Evolutionary conservation across 1,139 yeast species (phyloP).

Genomic region (Blastobotrys apis): DNA sequence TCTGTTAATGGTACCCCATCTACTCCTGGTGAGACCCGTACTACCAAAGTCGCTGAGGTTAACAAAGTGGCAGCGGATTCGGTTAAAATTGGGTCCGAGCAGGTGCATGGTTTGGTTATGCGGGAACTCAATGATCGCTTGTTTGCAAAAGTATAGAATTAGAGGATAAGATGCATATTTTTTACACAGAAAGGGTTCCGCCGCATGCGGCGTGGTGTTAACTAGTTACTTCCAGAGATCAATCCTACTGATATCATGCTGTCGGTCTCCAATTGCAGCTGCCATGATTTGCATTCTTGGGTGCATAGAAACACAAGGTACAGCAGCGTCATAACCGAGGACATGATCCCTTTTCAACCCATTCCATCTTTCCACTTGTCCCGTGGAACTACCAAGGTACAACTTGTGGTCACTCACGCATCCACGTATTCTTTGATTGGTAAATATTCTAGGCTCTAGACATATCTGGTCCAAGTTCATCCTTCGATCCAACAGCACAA

Average conservation of each 20-base stretch:
- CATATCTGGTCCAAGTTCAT: background rate
- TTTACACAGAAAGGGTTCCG: too few relatives aligned
- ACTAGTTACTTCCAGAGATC: too few relatives aligned
- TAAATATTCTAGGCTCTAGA: background rate
- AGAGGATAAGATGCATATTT: too few relatives aligned
- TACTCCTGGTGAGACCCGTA: background rate
- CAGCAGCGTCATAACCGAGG: background rate
- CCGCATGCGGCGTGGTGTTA: too few relatives aligned
- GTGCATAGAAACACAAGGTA: slow-evolving; percentile 1
- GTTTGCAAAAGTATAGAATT: slow-evolving; percentile 16
- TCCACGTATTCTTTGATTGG: background rate
- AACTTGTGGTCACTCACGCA: background rate
- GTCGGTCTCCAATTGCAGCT: background rate
- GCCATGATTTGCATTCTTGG: background rate
- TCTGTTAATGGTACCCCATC: slow-evolving; percentile 13
- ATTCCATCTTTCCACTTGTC: background rate
- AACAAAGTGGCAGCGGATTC: slow-evolving; percentile 23
- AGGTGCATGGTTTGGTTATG: slow-evolving; percentile 33
- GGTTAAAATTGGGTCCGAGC: slow-evolving; percentile 32
- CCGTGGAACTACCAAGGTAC: too few relatives aligned
- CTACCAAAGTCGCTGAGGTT: slow-evolving; percentile 6
- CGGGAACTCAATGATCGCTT: slow-evolving; percentile 28
- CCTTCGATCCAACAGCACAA: background rate
- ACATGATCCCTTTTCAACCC: background rate
- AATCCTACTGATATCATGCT: too few relatives aligned